Evolutionary conservation across 371 early-diverging fungal species (phyloP).

Genomic region (Mucor circinelloides): DNA sequence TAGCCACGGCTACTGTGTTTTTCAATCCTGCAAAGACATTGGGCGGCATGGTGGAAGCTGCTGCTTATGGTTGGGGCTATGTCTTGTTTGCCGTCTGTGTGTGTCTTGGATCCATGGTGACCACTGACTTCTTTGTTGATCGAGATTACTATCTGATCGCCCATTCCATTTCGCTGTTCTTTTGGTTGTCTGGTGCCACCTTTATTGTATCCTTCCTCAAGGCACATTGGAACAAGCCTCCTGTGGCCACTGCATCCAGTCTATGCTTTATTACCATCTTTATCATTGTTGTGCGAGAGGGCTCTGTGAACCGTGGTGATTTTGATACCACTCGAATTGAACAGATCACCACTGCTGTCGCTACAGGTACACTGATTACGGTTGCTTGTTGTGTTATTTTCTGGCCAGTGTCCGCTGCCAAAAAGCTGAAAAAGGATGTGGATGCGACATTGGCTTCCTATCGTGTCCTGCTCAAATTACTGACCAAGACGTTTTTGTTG

Average conservation of each 20-base stretch:
- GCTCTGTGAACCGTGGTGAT: conserved; percentile 52
- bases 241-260: conserved; percentile 67
- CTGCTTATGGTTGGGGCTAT: conserved; percentile 60
- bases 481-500: conserved; percentile 71
- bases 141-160: conserved; percentile 41
- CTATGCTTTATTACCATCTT: conserved; percentile 63
- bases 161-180: conserved; percentile 49
- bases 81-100: conserved; percentile 52
- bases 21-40: conserved; percentile 70
- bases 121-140: conserved; percentile 62
- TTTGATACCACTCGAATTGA: conserved; percentile 58
- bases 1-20: conserved; percentile 68
- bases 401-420: conserved; percentile 67
- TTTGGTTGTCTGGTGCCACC: conserved; percentile 64
- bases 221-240: conserved; percentile 66
- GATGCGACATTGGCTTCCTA: conserved; percentile 60
- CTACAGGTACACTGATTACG: conserved; percentile 60
- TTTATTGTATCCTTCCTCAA: conserved; percentile 64
- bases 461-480: conserved; percentile 52
- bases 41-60: conserved; percentile 72
- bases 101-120: conserved; percentile 57
- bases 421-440: conserved; percentile 62
- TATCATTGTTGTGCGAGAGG: conserved; percentile 54
- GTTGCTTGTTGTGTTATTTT: conserved; percentile 56
- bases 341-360: conserved; percentile 57